A percentile compares a stretch with the other conserved stretches of the same genome.
phyloP scores from a whole-genome alignment of 106 monocot species.

The Alisma plantagoaquatica region DNA sequence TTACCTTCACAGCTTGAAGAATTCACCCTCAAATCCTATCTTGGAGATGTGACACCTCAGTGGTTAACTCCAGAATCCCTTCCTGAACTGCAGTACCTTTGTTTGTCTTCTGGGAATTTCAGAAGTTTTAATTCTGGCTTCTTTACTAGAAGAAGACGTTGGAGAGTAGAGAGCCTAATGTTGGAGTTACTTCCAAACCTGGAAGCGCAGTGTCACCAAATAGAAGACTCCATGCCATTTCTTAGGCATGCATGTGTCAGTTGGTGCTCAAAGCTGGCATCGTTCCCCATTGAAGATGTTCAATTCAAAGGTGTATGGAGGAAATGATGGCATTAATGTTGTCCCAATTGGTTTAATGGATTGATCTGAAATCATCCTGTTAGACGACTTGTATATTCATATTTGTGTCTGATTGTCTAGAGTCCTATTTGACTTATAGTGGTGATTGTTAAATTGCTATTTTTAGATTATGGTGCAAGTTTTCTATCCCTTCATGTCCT shows the following conservation, averaged over 20 bases:
- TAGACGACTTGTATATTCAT: too few species aligned
- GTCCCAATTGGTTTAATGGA: too few species aligned
- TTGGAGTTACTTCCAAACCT: constrained; percentile 1
- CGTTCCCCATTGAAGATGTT: background rate
- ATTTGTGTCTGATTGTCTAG: too few species aligned
- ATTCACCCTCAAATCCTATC: constrained; percentile 7
- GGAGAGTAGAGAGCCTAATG: background rate
- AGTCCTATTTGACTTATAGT: too few species aligned
- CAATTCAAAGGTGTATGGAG: constrained; percentile 9
- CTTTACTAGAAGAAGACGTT: background rate
- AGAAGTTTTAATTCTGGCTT: background rate
- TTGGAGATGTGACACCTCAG: background rate
- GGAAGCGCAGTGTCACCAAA: background rate
- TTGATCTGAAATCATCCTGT: too few species aligned
- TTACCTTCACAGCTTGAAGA: background rate
- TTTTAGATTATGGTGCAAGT: too few species aligned
- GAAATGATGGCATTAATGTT: too few species aligned
- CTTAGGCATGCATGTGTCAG: background rate
- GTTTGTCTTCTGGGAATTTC: constrained; percentile 2
- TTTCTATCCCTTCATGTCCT: too few species aligned
- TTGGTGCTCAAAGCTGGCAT: constrained; percentile 1
- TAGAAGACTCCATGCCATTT: background rate
- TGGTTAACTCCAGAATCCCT: constrained; percentile 4
- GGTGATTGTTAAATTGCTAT: too few species aligned
- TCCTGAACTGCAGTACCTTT: constrained; percentile 1